Evolutionary conservation across 148 eudicot genomes (phyloP), one percentile per base, ranked within the genome.

Genomic region (Linanthus parryae): DNA sequence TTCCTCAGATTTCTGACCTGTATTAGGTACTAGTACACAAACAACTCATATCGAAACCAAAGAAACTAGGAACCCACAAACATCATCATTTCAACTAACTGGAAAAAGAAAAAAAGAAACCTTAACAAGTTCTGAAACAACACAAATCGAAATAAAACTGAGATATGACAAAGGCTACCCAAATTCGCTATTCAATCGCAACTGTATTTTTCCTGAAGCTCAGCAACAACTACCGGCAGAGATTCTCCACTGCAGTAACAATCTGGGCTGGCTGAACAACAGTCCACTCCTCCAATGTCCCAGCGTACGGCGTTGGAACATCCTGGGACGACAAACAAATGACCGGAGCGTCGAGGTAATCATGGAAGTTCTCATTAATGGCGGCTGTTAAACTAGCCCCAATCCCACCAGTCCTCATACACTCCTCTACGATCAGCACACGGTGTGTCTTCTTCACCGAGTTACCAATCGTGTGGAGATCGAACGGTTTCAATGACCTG

Each of bases 231-330:
- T 62, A 70, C 57, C 52, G 57, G 70, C 96, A 88, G 27, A 88
- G 76, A 66, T 83, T 79, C 75, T 83, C 96, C 13, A 88, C 96
- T 23, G 96, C 88, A 52, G 92, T 62, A 56, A 84, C 96, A 40
- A 88, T 81, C 66, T 83, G 87, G 19, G 84, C 73, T 13, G 95
- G 87, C 64, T 86, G 95, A 44, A 86, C 95, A 41, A 83, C 78
- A 0, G 92, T 83, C 78, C 73, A 76, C 33, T 88, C 80, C 62
- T 88, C 88, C 60, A 88, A 56, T 5, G 94, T 72, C 37, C 89
- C 94, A 14, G 96, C 94, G 72, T 84, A 88, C 21, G 96, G 96
- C 10, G 96, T 88, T 8, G 96, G 96, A 63, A 88, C 96, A 57
- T 88, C 94, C 66, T 88, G 96, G 20, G 96, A 84, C 3, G 96